A percentile compares a stretch with the other conserved stretches of the same genome.
Conservation (phyloP, 306 rosid species). For the Abrus precatorius region DNA sequence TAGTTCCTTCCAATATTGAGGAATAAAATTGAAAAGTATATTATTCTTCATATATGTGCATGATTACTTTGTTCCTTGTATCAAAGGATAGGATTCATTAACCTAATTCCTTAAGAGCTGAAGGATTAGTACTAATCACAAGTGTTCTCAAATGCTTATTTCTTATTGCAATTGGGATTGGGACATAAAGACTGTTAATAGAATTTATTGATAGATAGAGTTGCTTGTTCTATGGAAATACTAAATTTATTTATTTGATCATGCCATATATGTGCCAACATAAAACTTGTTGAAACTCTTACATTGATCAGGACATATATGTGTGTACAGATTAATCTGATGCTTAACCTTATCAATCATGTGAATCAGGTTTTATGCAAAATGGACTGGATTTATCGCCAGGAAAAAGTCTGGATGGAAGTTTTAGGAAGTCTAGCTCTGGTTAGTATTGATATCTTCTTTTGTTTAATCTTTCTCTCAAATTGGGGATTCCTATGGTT, state of each 20-base stretch:
- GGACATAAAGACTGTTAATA: not conserved
- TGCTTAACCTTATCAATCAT: constrained; percentile 36
- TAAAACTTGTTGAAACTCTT: too few species aligned
- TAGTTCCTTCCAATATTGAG: not conserved
- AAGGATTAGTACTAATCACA: not conserved
- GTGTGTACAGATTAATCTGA: constrained; percentile 36
- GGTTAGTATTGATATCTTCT: constrained; percentile 57
- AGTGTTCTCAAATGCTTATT: constrained; percentile 17
- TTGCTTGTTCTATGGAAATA: constrained; percentile 16
- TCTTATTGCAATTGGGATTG: constrained; percentile 11
- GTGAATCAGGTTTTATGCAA: constrained; percentile 69
- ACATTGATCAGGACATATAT: not conserved
- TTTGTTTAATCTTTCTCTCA: constrained; percentile 22
- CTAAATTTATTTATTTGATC: constrained; percentile 4
- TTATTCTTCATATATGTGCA: not conserved
- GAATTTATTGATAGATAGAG: not conserved
- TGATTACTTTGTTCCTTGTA: not conserved
- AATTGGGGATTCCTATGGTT: constrained; percentile 14
- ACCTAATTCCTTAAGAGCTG: not conserved
- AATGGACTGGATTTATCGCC: constrained; percentile 79
- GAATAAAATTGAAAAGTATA: not conserved
- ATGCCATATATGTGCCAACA: not conserved
- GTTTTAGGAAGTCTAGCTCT: constrained; percentile 82
- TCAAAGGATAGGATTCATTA: not conserved
- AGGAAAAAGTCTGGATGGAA: constrained; percentile 78